Evolutionary conservation across 257 asterid species (phyloP), one percentile per base, ranked within the genome.

Genomic region (Plectranthus barbatus): DNA sequence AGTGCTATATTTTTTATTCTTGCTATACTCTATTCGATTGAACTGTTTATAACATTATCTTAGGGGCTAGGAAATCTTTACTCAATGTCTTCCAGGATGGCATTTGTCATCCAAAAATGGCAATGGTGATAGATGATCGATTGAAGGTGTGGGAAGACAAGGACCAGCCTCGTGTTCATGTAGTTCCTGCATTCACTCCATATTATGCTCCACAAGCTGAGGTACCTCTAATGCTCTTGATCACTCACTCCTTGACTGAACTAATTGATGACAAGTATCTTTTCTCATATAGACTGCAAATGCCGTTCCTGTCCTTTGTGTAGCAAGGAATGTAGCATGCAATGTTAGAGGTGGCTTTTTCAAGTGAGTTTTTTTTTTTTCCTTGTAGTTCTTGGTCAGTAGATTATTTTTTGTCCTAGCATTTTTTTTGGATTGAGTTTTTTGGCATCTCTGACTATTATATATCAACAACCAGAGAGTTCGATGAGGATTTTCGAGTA

Each of bases 161-260:
- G 81, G 99, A 93, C 71, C 99, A 93, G 70, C 88, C 95, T 68
- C 94, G 96, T 55, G 99, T 93, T 67, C 99, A 93, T 37, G 99
- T 87, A 18, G 99, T 93, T 59, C 97, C 99, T 76, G 77, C 99
- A 51, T 93, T 93, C 81, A 81, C 90, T 74, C 99, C 99, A 53
- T 93, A 93, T 79, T 87, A 79, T 84, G 96, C 99, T 62, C 99
- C 99, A 15, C 99, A 85, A 71, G 99, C 99, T 26, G 99, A 93
- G 99, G 99, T 93, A 76, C 65, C 59, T 13, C 47, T 39, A 65
- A 70, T 50, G 19, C 46, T 73, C 67, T 49, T 69, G 6, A 58
- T 29, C 45, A 36, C 67, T 59, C 20, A 14, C 37, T 53, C 13
- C 60, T 9, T 33, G 29, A 34, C 74, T 56, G 36, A 45, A n/a